These are phyloP conservation scores for Xerocomellus chrysenteron DNA, from an alignment of 768 basidiomycete species.

Conservation along the genomic window DNA sequence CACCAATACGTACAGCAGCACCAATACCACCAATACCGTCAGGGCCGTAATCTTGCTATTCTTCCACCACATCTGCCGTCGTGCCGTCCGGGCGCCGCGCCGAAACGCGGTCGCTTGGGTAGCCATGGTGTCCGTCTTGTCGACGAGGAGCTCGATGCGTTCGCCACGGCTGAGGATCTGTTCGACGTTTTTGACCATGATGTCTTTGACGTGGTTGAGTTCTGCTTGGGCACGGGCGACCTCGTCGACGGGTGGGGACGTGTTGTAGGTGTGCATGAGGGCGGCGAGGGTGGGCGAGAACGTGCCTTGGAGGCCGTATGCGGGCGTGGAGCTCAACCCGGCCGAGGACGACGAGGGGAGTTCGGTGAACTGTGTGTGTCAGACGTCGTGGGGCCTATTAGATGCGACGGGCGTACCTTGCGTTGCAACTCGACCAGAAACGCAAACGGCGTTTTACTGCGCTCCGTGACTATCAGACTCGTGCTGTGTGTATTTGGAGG, in stretches of 20 bases:
- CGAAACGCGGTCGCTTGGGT: slow-evolving; percentile 93
- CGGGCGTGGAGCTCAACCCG: slow-evolving; percentile 45
- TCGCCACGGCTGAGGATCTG: slow-evolving; percentile 94
- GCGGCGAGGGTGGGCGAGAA: slow-evolving; percentile 69
- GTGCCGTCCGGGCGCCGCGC: slow-evolving; percentile 78
- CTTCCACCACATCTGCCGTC: slow-evolving; percentile 90
- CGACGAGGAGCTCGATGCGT: slow-evolving; percentile 91
- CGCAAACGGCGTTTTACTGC: slow-evolving; percentile 88
- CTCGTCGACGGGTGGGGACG: slow-evolving; percentile 83
- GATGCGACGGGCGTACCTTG: slow-evolving; percentile 30
- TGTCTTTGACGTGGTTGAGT: slow-evolving; percentile 87
- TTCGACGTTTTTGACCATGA: slow-evolving; percentile 99
- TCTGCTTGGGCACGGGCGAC: slow-evolving; percentile 88
- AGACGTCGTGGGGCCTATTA: too few species aligned
- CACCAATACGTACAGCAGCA: slow-evolving; percentile 77
- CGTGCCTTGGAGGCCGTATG: slow-evolving; percentile 67
- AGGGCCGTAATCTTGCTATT: slow-evolving; percentile 70
- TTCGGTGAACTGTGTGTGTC: slow-evolving; percentile 48
- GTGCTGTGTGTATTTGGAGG: neutral
- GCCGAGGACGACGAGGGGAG: slow-evolving; percentile 65
- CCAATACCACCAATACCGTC: slow-evolving; percentile 64
- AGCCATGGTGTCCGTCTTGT: slow-evolving; percentile 96
- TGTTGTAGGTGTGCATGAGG: slow-evolving; percentile 87
- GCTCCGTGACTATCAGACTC: neutral
- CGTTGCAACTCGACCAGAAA: slow-evolving; percentile 87